Evolutionary conservation across 179 eudicot genomes (phyloP).

Genomic region (Nepenthes alata): DNA sequence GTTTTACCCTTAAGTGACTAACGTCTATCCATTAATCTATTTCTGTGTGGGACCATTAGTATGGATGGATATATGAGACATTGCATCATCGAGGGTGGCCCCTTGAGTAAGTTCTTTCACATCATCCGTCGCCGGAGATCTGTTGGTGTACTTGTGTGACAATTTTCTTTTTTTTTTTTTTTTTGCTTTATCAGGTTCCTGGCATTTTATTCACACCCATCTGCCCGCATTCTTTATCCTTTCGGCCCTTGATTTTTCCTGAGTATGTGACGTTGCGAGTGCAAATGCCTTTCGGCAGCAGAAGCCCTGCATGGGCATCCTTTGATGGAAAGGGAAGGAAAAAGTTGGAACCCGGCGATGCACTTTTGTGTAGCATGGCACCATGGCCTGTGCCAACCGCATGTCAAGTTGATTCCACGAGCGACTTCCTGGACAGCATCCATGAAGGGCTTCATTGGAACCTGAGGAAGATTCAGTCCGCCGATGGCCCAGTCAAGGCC

Average conservation of each 20-base stretch:
- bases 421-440: constrained; percentile 80
- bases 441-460: constrained; percentile 98
- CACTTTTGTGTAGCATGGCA: constrained; percentile 92
- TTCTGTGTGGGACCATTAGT: no score
- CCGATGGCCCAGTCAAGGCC: constrained; percentile 45
- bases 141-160: no score
- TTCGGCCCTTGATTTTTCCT: constrained; percentile 88
- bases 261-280: constrained; percentile 84
- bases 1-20: no score
- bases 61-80: no score
- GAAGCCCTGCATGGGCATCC: constrained; percentile 90
- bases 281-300: constrained; percentile 74
- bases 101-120: no score
- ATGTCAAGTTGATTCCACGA: constrained; percentile 70
- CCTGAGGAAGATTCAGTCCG: constrained; percentile 74
- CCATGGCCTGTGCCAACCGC: constrained; percentile 98
- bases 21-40: no score
- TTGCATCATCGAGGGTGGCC: no score
- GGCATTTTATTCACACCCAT: constrained; percentile 93
- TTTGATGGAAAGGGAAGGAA: constrained; percentile 86
- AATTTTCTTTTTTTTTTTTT: not conserved
- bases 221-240: constrained; percentile 93
- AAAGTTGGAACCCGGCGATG: constrained; percentile 77
- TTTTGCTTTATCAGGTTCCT: constrained; percentile 51
- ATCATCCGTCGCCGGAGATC: no score